Evolutionary conservation across 2,329 filamentous ascomycete genomes (phyloP), one percentile per base, ranked within the genome.

Genomic region (Aspergillus niger): DNA sequence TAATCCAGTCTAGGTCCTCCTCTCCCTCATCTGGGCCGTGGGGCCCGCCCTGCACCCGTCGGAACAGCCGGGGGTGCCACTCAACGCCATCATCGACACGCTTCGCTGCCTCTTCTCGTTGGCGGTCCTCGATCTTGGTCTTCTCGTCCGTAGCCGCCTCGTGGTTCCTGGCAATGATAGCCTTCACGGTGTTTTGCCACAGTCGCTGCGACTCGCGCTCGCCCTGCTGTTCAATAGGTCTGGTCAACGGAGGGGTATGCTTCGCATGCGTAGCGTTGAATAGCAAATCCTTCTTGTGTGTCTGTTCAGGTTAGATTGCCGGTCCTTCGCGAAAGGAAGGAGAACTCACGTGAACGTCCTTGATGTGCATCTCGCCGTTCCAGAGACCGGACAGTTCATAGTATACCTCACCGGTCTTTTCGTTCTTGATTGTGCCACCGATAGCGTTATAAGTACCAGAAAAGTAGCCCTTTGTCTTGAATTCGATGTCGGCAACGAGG

Each of bases 401-500:
- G n/a, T 97, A 82, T 6, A 89, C 79, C 75, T 97, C 93, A 36
- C 91, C 92, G 0, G 91, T 93, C 72, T 89, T 88, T 65, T 93
- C 91, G 67, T 93, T 91, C 77, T 90, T 96, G 79, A 99, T 96
- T 43, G 83, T 88, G 8, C 95, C 95, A 8, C 92, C 92, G 70
- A 99, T 97, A 39, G 92, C 92, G 72, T 99, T 97, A 78, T 99
- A 99, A 1, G 91, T 95, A 7, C 95, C 95, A 55, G 92, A 89
- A 65, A 99, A 94, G 85, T 96, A 99, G 5, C 95, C 95, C 78
- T 98, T 98, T 55, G 92, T 96, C 81, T 98, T 98, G 85, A 99
- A 99, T 67, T 99, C 95, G 63, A 99, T 88, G 74, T 99, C 94
- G 62, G 92, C 94, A 26, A 88, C 85, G 17, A 99, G 83, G 60